phyloP scores from a whole-genome alignment of 805 yeast genomes.

The Schizosaccharomyces cryophilus region DNA sequence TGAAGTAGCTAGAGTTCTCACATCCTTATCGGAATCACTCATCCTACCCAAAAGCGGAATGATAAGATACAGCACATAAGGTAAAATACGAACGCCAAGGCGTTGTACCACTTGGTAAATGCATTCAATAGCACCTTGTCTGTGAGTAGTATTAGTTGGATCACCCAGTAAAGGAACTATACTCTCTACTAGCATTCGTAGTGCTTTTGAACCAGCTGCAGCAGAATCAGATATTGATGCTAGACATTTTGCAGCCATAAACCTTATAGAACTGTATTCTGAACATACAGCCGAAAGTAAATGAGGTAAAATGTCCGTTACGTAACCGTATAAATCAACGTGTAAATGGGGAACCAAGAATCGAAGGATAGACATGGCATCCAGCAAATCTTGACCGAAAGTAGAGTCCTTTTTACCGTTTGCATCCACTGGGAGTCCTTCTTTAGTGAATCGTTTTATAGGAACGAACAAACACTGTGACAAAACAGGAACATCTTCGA shows the following conservation, averaged over 20 bases:
- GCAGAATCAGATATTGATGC: slow-evolving; percentile 50
- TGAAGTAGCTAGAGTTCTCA: slow-evolving; percentile 77
- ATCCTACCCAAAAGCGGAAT: slow-evolving; percentile 92
- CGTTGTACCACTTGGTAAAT: slow-evolving; percentile 60
- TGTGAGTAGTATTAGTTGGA: slow-evolving; percentile 38
- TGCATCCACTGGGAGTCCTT: slow-evolving; percentile 10
- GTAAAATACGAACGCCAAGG: slow-evolving; percentile 75
- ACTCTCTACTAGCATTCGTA: slow-evolving; percentile 53
- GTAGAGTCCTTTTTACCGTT: slow-evolving; percentile 19
- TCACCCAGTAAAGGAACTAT: slow-evolving; percentile 61
- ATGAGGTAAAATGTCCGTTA: slow-evolving; percentile 30
- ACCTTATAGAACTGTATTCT: slow-evolving; percentile 58
- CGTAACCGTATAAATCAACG: slow-evolving; percentile 20
- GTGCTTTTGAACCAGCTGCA: slow-evolving; percentile 33
- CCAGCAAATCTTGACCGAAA: slow-evolving; percentile 60
- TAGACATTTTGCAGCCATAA: slow-evolving; percentile 71
- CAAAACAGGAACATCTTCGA: slow-evolving; percentile 42
- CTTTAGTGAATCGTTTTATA: slow-evolving; percentile 16
- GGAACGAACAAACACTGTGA: slow-evolving; percentile 43
- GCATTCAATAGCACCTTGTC: slow-evolving; percentile 89
- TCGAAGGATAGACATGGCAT: slow-evolving; percentile 58
- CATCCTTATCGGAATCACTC: slow-evolving; percentile 82
- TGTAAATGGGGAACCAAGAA: slow-evolving; percentile 45
- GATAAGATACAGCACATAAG: slow-evolving; percentile 81
- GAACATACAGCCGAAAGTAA: slow-evolving; percentile 35